Percentiles rank a stretch among this genome's conserved stretches.
Conservation (phyloP, 805 yeast genomes). For the Pichia paraexigua region DNA sequence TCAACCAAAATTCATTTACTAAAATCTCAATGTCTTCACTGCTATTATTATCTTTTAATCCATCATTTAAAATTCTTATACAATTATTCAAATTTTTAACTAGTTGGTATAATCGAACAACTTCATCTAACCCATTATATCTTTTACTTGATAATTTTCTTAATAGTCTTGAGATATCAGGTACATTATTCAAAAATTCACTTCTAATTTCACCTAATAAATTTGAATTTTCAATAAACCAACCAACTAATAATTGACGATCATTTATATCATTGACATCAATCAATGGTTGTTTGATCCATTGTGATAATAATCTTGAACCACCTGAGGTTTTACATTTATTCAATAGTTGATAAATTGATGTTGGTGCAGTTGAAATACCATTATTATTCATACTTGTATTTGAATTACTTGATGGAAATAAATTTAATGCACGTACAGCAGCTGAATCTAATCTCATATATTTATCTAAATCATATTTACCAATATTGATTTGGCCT, state of each 20-base stretch:
- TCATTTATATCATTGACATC: constrained; percentile 47
- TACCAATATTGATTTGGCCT: constrained; percentile 48
- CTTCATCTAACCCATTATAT: constrained; percentile 65
- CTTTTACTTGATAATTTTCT: constrained; percentile 47
- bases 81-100: constrained; percentile 64
- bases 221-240: constrained; percentile 60
- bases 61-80: constrained; percentile 40
- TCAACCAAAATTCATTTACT: constrained; percentile 46
- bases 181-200: constrained; percentile 62
- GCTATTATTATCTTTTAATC: constrained; percentile 32
- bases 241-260: constrained; percentile 71
- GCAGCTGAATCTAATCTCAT: constrained; percentile 93
- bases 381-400: constrained; percentile 29
- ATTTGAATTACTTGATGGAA: constrained; percentile 42
- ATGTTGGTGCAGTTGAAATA: constrained; percentile 34
- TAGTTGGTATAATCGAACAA: constrained; percentile 80
- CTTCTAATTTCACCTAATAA: constrained; percentile 58
- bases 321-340: constrained; percentile 90
- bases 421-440: constrained; percentile 75
- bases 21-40: constrained; percentile 26
- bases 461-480: constrained; percentile 66
- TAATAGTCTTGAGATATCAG: constrained; percentile 71
- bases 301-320: constrained; percentile 74
- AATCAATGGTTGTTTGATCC: constrained; percentile 94
- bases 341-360: constrained; percentile 78